Conservation (phyloP, 441 rosid species). For the Syzygium syzygioides region DNA sequence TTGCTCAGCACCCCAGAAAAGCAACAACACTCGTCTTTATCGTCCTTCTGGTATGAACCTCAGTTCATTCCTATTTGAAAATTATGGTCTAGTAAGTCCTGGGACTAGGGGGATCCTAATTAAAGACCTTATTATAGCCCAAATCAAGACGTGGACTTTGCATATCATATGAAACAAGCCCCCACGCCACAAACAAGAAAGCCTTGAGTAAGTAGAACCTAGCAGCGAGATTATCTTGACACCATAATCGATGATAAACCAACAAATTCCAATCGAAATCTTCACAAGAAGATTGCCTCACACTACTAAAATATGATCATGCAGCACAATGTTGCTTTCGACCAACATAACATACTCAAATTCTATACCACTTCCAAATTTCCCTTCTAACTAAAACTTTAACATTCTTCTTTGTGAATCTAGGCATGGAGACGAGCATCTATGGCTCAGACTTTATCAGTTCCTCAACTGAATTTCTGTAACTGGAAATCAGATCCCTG, state of each 20-base stretch:
- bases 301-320: background rate
- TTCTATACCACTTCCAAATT: background rate
- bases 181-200: background rate
- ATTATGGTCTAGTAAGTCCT: background rate
- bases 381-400: background rate
- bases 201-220: background rate
- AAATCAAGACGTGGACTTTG: background rate
- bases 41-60: background rate
- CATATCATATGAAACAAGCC: background rate
- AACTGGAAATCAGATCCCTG: constrained; percentile 66
- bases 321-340: background rate
- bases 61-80: background rate
- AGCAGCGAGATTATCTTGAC: background rate
- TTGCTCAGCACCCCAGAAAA: background rate
- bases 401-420: background rate
- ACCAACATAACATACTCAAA: background rate
- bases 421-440: constrained; percentile 3
- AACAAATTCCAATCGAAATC: background rate
- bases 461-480: constrained; percentile 60
- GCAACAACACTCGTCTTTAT: background rate
- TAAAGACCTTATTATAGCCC: background rate
- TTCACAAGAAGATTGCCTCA: background rate
- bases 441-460: constrained; percentile 46
- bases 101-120: background rate
- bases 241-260: background rate